Evolutionary conservation across 306 rosid species (phyloP).

Genomic region (Cucurbita argyrosperma): DNA sequence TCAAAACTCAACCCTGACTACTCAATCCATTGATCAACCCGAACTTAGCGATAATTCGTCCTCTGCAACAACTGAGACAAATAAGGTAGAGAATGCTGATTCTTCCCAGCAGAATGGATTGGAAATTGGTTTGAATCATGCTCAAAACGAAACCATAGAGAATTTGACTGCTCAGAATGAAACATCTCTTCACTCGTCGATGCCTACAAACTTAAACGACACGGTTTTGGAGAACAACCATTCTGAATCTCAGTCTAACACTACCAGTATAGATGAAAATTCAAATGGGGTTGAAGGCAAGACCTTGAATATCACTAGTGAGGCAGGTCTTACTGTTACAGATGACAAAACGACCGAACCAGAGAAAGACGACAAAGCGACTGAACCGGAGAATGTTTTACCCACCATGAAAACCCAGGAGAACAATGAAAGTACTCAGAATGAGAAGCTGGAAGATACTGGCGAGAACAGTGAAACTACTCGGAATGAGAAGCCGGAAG

Average conservation of each 20-base stretch:
- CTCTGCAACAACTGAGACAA: conserved; percentile 10
- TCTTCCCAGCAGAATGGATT: conserved; percentile 26
- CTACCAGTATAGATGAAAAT: conserved; percentile 20
- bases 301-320: conserved; percentile 14
- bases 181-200: not conserved
- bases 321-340: conserved; percentile 12
- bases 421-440: not conserved
- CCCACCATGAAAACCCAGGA: conserved; percentile 21
- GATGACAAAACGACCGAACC: conserved; percentile 10
- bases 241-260: conserved; percentile 12
- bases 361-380: conserved; percentile 6
- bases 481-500: too few species aligned
- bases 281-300: conserved; percentile 17
- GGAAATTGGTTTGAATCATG: not conserved
- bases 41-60: conserved; percentile 20
- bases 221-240: conserved; percentile 14
- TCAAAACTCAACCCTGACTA: conserved; percentile 8
- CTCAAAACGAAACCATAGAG: conserved; percentile 16
- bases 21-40: conserved; percentile 17
- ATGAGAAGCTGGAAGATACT: too few species aligned
- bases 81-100: conserved; percentile 2
- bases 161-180: conserved; percentile 1
- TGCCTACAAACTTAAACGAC: not conserved
- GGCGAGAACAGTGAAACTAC: too few species aligned
- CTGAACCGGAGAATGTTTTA: not conserved